Evolutionary conservation across 179 eudicot genomes (phyloP).

Genomic region (Gypsophila paniculata): DNA sequence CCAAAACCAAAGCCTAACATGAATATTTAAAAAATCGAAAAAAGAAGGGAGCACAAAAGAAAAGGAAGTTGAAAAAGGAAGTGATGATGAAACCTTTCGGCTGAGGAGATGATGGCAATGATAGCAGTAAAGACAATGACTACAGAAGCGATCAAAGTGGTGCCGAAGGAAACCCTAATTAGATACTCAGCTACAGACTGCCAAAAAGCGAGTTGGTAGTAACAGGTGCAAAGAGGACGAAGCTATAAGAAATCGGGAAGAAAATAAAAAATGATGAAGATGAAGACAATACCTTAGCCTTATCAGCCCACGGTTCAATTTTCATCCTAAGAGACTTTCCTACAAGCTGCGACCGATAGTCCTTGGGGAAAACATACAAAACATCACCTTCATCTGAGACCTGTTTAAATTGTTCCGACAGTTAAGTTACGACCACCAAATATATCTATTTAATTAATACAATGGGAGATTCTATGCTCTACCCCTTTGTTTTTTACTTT

Average conservation of each 20-base stretch:
- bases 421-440: no score
- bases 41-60: neutral
- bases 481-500: no score
- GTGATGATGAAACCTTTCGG: constrained; percentile 56
- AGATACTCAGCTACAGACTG: constrained; percentile 84
- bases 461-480: no score
- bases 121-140: constrained; percentile 87
- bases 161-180: constrained; percentile 91
- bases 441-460: no score
- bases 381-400: constrained; percentile 97
- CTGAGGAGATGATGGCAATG: constrained; percentile 54
- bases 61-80: neutral
- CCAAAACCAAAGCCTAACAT: neutral
- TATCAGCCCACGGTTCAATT: constrained; percentile 77
- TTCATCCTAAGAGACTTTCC: constrained; percentile 82
- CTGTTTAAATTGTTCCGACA: constrained; percentile 26
- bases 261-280: neutral
- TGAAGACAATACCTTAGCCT: constrained; percentile 57
- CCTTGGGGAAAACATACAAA: constrained; percentile 77
- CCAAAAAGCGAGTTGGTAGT: constrained; percentile 23
- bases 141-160: constrained; percentile 86
- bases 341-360: constrained; percentile 74
- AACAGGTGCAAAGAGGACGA: constrained; percentile 4
- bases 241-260: neutral
- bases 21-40: neutral